phyloP scores from a whole-genome alignment of 75 land plant species.

The Isoetes taiwanensis region DNA sequence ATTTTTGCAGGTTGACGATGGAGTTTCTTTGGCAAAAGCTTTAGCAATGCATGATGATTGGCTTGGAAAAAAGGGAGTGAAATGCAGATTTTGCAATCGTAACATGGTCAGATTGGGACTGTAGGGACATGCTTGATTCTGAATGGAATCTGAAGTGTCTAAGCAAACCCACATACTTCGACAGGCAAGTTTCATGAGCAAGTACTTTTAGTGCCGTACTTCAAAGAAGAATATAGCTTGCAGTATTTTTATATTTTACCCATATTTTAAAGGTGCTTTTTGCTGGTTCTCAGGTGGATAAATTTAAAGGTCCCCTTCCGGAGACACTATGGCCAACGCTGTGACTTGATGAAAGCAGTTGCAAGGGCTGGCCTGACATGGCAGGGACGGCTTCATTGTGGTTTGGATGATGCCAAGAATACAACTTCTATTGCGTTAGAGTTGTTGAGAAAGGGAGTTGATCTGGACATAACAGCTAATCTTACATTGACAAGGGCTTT shows the following conservation, averaged over 20 bases:
- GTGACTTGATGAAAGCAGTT: conserved; percentile 74
- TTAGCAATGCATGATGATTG: conserved; percentile 76
- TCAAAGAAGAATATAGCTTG: no score
- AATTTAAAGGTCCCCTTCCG: conserved; percentile 67
- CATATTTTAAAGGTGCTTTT: not conserved
- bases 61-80: conserved; percentile 84
- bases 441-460: conserved; percentile 50
- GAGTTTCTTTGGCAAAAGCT: conserved; percentile 66
- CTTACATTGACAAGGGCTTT: no score
- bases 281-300: conserved; percentile 59
- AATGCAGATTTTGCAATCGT: conserved; percentile 74
- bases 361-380: conserved; percentile 56
- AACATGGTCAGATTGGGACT: conserved; percentile 96
- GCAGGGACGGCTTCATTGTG: conserved; percentile 89
- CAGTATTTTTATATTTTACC: not conserved
- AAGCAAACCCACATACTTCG: conserved; percentile 73
- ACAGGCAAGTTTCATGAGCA: conserved; percentile 62
- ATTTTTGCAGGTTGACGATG: conserved; percentile 52
- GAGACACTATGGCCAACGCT: conserved; percentile 39
- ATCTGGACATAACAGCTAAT: conserved; percentile 45
- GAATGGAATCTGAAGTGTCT: conserved; percentile 72
- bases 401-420: conserved; percentile 87
- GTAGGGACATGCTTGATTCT: conserved; percentile 71
- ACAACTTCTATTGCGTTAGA: conserved; percentile 60
- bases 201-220: no score